phyloP scores from a whole-genome alignment of 106 monocot species.

The Acorus gramineus region DNA sequence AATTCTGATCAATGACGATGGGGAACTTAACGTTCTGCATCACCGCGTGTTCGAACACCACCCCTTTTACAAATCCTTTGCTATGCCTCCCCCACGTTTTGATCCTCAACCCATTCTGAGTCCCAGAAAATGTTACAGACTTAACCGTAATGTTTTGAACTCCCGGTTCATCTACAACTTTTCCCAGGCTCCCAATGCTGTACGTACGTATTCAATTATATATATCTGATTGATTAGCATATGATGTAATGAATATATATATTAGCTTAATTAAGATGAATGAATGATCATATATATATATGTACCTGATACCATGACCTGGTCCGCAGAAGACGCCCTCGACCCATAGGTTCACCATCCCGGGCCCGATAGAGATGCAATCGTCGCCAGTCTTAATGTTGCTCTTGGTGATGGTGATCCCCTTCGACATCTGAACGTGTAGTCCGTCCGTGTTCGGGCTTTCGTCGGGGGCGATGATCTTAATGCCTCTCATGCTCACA shows the following conservation, averaged over 20 bases:
- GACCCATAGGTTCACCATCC: conserved; percentile 24
- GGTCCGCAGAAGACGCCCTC: conserved; percentile 27
- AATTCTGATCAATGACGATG: conserved; percentile 9
- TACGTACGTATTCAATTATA: not conserved
- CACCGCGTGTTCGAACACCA: conserved; percentile 7
- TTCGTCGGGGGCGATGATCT: conserved; percentile 22
- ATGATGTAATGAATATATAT: not conserved
- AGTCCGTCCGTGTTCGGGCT: conserved; percentile 59
- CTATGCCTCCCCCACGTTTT: conserved; percentile 41
- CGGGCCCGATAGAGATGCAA: conserved; percentile 38
- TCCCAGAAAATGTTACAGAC: conserved; percentile 10
- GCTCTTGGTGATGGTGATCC: conserved; percentile 15
- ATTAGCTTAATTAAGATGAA: not conserved
- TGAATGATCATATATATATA: not conserved
- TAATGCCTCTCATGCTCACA: conserved; percentile 7
- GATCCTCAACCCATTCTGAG: conserved; percentile 34
- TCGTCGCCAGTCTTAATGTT: conserved; percentile 40
- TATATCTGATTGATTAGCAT: too few species aligned
- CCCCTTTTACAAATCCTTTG: conserved; percentile 16
- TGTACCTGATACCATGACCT: conserved; percentile 39
- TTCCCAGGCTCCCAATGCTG: conserved; percentile 39
- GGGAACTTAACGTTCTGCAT: conserved; percentile 7
- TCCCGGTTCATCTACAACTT: conserved; percentile 5
- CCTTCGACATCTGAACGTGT: conserved; percentile 25
- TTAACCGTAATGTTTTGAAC: conserved; percentile 32